Base-by-base conservation (phyloP, 192 early-diverging fungal species). In the Podila epicladia region DNA sequence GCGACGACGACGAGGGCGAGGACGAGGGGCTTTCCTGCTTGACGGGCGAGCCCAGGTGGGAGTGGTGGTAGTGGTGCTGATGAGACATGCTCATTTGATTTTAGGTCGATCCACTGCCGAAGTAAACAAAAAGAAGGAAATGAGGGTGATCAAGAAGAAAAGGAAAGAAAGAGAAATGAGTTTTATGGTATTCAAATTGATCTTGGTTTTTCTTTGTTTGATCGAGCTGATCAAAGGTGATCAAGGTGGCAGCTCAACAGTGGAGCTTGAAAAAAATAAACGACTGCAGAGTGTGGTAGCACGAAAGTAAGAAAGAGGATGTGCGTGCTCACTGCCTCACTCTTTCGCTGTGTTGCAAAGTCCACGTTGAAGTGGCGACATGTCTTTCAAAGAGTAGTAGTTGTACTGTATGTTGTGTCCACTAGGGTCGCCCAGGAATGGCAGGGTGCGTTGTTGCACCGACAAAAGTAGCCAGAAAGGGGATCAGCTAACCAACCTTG, bases 51-150 rank as follows among this genome's bases (percentile, higher is more conserved):
- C 53, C 53, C 22, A 55, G n/a, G 8, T 55, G 53, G 9, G 53
- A 26, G 22, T 24, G 53, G 53, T 55, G 53, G 53, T 24, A 55
- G 53, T 55, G 53, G 53, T 55, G 53, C 22, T 55, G 53, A 55
- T 55, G 53, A 55, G 53, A 55, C 53, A 55, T 55, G 53, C 53
- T 55, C 53, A 55, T 55, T 55, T n/a, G 53, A 24, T n/a, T 24
- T 55, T 22, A 55, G 11, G 53, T 55, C 53, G 20, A 24, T 55
- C 24, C 24, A 24, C n/a, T 55, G 24, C 17, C n/a, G 53, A 55
- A 11, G 24, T 24, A 22, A 6, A 24, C 8, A 55, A 55, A 55
- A 24, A 26, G 24, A 26, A 55, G 53, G 24, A 4, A 55, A 24
- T n/a, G 24, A 45, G 41, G 13, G 41, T 15, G 41, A 45, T 45